These are phyloP conservation scores for Cucurbita argyrosperma DNA, from an alignment of 306 rosid genomes.

Conservation along the genomic window DNA sequence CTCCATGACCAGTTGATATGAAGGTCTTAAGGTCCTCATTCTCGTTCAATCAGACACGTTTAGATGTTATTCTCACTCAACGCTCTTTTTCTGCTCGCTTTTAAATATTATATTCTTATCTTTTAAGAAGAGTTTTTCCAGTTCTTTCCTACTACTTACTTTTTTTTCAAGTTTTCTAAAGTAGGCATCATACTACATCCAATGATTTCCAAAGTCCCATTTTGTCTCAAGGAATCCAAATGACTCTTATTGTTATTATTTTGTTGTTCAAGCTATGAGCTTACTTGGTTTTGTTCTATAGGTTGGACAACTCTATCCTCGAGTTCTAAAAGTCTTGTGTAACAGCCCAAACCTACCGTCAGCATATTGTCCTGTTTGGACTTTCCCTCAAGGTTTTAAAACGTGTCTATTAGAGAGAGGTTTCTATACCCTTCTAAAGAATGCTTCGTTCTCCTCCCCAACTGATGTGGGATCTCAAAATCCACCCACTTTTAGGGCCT, in stretches of 20 bases:
- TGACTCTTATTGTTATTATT: neutral
- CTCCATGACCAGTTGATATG: neutral
- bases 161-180: neutral
- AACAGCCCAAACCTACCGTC: too few species aligned
- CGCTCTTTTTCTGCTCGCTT: neutral
- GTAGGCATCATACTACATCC: neutral
- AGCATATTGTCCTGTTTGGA: too few species aligned
- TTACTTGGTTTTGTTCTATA: neutral
- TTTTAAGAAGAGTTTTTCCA: neutral
- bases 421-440: too few species aligned
- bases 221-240: neutral
- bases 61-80: neutral
- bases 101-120: neutral
- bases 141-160: neutral
- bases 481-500: too few species aligned
- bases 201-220: neutral
- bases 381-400: too few species aligned
- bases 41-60: neutral
- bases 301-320: too few species aligned
- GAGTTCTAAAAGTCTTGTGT: too few species aligned
- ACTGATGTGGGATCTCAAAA: too few species aligned
- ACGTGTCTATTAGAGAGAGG: too few species aligned
- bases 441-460: too few species aligned
- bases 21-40: neutral
- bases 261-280: neutral